These are phyloP conservation scores for Aspergillus incahuasiensis DNA, from an alignment of 495 filamentous ascomycete species.

Conservation along the genomic window DNA sequence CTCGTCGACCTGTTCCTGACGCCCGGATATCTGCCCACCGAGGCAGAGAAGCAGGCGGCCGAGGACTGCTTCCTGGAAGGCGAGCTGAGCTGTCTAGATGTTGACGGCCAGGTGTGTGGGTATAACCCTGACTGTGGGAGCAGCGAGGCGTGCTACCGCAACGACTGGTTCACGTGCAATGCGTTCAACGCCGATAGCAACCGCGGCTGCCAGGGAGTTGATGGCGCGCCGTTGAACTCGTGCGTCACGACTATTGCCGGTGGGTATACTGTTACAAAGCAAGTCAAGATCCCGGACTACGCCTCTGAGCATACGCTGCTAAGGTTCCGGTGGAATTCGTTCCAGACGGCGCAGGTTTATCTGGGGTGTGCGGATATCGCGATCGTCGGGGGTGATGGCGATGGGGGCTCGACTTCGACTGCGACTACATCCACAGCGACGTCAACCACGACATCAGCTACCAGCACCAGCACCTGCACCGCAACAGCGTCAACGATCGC, in stretches of 20 bases:
- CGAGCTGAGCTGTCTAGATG: conserved; percentile 47
- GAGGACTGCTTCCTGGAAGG: conserved; percentile 52
- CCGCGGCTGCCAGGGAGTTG: conserved; percentile 45
- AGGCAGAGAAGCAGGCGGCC: conserved; percentile 50
- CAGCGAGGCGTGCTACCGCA: conserved; percentile 45
- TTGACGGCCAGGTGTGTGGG: conserved; percentile 46
- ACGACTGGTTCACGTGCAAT: conserved; percentile 58
- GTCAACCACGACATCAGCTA: neutral
- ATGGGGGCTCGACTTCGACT: neutral
- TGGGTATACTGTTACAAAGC: conserved; percentile 53
- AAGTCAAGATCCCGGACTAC: conserved; percentile 47
- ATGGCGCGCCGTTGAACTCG: conserved; percentile 38
- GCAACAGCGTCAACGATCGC: conserved; percentile 35
- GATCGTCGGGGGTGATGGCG: neutral
- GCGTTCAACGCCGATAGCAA: conserved; percentile 25
- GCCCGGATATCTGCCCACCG: conserved; percentile 47
- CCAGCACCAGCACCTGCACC: neutral
- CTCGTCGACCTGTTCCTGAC: conserved; percentile 49
- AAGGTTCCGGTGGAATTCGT: conserved; percentile 53
- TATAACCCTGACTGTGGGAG: conserved; percentile 48
- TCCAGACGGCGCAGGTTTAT: conserved; percentile 53
- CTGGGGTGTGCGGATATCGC: conserved; percentile 50
- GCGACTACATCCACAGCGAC: neutral
- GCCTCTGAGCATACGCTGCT: conserved; percentile 47
- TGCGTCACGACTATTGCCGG: conserved; percentile 51